Evolutionary conservation across 352 stramenopile species (phyloP).

Genomic region (Phytophthora syringae): DNA sequence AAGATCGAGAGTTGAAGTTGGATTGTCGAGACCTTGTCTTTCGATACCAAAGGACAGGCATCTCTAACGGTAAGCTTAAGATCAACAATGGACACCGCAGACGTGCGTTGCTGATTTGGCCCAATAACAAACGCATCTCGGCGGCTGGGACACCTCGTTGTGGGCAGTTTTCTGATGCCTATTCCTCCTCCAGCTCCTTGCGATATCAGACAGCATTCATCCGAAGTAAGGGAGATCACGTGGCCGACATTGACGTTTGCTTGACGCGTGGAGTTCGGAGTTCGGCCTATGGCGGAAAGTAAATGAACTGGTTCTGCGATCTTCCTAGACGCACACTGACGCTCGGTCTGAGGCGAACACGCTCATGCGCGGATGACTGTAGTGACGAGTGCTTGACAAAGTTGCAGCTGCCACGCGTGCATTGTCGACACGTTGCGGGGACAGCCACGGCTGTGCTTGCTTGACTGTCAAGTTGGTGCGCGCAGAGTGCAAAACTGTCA

Average conservation of each 20-base stretch:
- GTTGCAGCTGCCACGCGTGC: neutral
- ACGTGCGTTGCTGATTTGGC: slow-evolving; percentile 36
- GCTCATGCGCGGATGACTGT: slow-evolving; percentile 10
- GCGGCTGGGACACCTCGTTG: slow-evolving; percentile 18
- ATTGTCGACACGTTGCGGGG: slow-evolving; percentile 11
- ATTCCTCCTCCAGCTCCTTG: neutral
- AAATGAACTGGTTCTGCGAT: slow-evolving; percentile 3
- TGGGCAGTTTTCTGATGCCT: slow-evolving; percentile 17
- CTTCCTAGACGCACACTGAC: no score
- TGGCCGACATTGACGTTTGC: neutral
- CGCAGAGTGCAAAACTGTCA: no score
- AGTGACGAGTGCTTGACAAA: neutral
- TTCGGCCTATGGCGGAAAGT: neutral
- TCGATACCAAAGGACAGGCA: no score
- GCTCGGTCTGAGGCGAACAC: slow-evolving; percentile 1
- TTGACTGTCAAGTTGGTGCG: no score
- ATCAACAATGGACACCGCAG: no score
- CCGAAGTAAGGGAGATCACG: slow-evolving; percentile 5
- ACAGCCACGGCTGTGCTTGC: slow-evolving; percentile 1
- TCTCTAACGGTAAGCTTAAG: no score
- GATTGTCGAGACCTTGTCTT: slow-evolving; percentile 32
- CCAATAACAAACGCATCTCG: neutral
- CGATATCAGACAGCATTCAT: slow-evolving; percentile 1
- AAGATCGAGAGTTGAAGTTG: slow-evolving; percentile 17
- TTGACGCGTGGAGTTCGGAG: neutral